phyloP scores from a whole-genome alignment of 163 green algal genomes.

The Prototheca stagnorum region DNA sequence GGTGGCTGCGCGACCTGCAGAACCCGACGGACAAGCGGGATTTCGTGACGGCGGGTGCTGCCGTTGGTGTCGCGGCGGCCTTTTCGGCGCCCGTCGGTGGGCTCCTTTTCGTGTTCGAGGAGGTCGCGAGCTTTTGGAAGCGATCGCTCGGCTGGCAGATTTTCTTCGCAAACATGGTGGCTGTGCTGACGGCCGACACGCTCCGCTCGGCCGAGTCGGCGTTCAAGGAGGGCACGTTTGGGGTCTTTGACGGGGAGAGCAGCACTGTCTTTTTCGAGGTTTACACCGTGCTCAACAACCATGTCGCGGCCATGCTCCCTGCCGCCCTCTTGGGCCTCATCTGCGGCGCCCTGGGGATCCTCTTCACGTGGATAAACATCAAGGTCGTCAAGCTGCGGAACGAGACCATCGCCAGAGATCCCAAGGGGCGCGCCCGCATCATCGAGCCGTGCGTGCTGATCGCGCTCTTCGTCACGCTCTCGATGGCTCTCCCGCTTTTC shows the following conservation, averaged over 20 bases:
- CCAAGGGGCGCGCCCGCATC: conserved; percentile 30
- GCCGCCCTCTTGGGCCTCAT: conserved; percentile 54
- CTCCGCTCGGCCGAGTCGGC: conserved; percentile 39
- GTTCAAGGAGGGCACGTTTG: conserved; percentile 47
- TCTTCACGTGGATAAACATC: conserved; percentile 67
- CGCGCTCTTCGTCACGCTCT: conserved; percentile 57
- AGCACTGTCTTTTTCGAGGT: conserved; percentile 47
- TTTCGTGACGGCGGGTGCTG: conserved; percentile 76
- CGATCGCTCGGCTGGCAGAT: conserved; percentile 45
- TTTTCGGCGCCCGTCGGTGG: conserved; percentile 73
- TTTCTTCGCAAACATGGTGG: conserved; percentile 73
- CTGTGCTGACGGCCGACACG: conserved; percentile 52
- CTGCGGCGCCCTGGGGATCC: conserved; percentile 47
- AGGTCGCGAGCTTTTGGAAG: conserved; percentile 76
- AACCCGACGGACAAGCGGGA: conserved; percentile 83
- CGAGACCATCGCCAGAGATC: conserved; percentile 19
- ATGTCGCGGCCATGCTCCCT: conserved; percentile 54
- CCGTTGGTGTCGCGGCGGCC: conserved; percentile 62
- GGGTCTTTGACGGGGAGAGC: conserved; percentile 55
- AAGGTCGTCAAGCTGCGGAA: conserved; percentile 30
- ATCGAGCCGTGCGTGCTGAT: conserved; percentile 62
- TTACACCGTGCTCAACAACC: conserved; percentile 33
- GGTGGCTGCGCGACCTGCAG: conserved; percentile 60
- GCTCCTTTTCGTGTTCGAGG: conserved; percentile 85
- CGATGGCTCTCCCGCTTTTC: conserved; percentile 67